Evolutionary conservation across 1,284 basidiomycete genomes (phyloP).

Genomic region (Trametes sp.): DNA sequence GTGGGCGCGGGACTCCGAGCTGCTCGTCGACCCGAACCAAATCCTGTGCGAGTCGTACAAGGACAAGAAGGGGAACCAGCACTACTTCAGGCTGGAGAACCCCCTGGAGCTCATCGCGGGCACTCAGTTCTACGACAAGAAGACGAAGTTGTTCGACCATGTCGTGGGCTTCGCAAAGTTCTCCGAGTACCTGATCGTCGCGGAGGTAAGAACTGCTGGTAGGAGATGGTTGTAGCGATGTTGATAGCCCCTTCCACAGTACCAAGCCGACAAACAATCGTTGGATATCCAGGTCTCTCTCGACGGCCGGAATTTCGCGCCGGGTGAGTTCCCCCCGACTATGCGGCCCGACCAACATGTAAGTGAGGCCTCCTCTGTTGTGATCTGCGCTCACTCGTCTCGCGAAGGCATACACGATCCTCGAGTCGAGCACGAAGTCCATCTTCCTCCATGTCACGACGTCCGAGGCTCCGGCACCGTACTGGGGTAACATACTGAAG

Average conservation of each 20-base stretch:
- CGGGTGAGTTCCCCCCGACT: constrained; percentile 88
- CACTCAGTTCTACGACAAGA: constrained; percentile 74
- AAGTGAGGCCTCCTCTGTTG: constrained; percentile 37
- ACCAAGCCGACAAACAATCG: constrained; percentile 62
- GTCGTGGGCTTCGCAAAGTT: constrained; percentile 97
- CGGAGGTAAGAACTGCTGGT: constrained; percentile 68
- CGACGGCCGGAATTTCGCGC: constrained; percentile 86
- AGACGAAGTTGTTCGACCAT: constrained; percentile 82
- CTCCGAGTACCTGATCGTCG: constrained; percentile 94
- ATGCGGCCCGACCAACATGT: constrained; percentile 91
- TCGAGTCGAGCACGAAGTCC: constrained; percentile 93
- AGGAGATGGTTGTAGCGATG: no score
- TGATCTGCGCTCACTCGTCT: neutral
- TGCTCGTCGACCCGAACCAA: constrained; percentile 84
- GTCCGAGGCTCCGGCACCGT: constrained; percentile 74
- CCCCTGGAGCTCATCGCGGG: constrained; percentile 86
- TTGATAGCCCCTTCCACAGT: constrained; percentile 49
- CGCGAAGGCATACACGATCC: constrained; percentile 85
- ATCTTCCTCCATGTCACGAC: constrained; percentile 97
- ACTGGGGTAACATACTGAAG: constrained; percentile 94
- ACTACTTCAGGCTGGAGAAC: constrained; percentile 62
- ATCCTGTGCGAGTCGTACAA: constrained; percentile 93
- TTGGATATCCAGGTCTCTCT: constrained; percentile 92
- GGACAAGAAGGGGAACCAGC: constrained; percentile 86
- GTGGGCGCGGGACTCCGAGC: constrained; percentile 86